These are phyloP conservation scores for Flaveria robusta DNA, from an alignment of 129 eudicot genomes.

Conservation along the genomic window DNA sequence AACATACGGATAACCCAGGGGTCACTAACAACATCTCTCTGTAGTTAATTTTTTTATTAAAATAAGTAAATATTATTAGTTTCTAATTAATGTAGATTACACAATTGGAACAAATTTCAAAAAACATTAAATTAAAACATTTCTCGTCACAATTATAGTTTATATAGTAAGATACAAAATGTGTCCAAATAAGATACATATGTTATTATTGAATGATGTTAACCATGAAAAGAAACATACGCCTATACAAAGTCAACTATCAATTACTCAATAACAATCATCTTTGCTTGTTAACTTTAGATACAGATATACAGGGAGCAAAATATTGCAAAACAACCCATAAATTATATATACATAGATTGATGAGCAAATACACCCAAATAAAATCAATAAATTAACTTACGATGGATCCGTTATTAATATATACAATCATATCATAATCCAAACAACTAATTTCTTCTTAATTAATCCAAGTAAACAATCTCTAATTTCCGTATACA, in stretches of 20 bases:
- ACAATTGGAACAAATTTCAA: no score
- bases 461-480: conserved; percentile 19
- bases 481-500: conserved; percentile 28
- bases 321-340: neutral
- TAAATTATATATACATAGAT: neutral
- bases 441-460: neutral
- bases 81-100: no score
- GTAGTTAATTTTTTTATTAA: no score
- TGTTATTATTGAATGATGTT: neutral
- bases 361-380: conserved; percentile 1
- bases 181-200: no score
- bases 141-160: no score
- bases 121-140: no score
- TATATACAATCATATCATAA: conserved; percentile 8
- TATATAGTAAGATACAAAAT: no score
- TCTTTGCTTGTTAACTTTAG: neutral
- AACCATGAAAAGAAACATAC: neutral
- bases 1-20: no score
- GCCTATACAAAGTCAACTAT: neutral
- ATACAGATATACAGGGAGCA: neutral
- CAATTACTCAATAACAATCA: conserved; percentile 2
- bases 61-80: no score
- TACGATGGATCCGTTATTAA: neutral
- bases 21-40: no score
- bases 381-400: conserved; percentile 7